Evolutionary conservation across 352 stramenopile genomes (phyloP).

Genomic region (Globisporangium apiculatum): DNA sequence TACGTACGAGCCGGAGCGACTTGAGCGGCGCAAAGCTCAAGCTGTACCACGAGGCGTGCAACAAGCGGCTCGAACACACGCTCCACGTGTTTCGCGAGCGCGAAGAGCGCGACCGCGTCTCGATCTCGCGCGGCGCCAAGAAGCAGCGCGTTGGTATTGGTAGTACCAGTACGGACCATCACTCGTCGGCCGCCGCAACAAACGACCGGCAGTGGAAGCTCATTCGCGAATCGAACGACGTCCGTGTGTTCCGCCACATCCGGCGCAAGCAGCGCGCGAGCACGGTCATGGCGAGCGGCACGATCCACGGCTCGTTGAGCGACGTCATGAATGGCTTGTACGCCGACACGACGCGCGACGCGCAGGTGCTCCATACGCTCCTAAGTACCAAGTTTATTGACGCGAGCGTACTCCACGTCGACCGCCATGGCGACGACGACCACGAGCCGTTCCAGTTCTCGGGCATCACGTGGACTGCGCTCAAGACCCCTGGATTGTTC

Average conservation of each 20-base stretch:
- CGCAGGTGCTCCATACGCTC: slow-evolving; percentile 51
- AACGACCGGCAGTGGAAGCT: slow-evolving; percentile 53
- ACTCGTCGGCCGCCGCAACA: slow-evolving; percentile 7
- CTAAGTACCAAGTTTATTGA: slow-evolving; percentile 51
- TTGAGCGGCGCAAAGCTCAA: slow-evolving; percentile 34
- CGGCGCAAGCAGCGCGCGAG: slow-evolving; percentile 32
- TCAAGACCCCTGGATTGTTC: slow-evolving; percentile 45
- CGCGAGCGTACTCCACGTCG: slow-evolving; percentile 55
- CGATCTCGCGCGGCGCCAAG: slow-evolving; percentile 12
- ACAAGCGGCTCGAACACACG: slow-evolving; percentile 32
- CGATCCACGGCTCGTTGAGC: slow-evolving; percentile 47
- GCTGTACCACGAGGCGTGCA: slow-evolving; percentile 41
- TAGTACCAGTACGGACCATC: neutral
- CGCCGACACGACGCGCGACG: slow-evolving; percentile 61
- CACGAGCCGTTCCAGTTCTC: slow-evolving; percentile 63
- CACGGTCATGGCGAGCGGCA: slow-evolving; percentile 51
- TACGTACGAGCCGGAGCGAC: slow-evolving; percentile 19
- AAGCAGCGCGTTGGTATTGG: slow-evolving; percentile 11
- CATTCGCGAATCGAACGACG: slow-evolving; percentile 48
- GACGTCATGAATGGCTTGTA: slow-evolving; percentile 80
- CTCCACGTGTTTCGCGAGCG: slow-evolving; percentile 37
- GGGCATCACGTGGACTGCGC: slow-evolving; percentile 61
- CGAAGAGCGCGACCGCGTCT: slow-evolving; percentile 29
- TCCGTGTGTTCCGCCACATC: slow-evolving; percentile 49
- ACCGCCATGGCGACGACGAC: slow-evolving; percentile 42